Percentiles rank a stretch among this genome's conserved stretches.
These are phyloP conservation scores for Vicia sativa DNA, from an alignment of 306 rosid genomes.

Conservation along the genomic window DNA sequence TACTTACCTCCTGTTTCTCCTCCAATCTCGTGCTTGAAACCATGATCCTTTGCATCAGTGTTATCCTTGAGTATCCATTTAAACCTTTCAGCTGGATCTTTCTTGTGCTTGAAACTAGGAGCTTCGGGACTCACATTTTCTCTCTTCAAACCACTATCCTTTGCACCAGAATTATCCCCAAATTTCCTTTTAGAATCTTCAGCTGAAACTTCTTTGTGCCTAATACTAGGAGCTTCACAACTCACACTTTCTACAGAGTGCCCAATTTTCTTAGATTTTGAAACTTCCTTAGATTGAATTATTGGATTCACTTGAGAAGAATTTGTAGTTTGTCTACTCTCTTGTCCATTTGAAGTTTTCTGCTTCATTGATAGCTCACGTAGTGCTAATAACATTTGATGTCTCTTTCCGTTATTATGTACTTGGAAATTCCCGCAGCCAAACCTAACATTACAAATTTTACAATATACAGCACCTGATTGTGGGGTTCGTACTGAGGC, in stretches of 20 bases:
- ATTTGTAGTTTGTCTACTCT: slow-evolving; percentile 39
- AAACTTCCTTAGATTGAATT: slow-evolving; percentile 49
- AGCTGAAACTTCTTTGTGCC: neutral
- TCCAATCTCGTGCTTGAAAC: neutral
- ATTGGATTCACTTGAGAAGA: slow-evolving; percentile 50
- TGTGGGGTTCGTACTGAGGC: neutral
- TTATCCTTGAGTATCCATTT: slow-evolving; percentile 21
- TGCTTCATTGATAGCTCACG: neutral
- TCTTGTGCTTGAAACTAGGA: neutral
- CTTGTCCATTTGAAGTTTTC: neutral
- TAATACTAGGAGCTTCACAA: neutral
- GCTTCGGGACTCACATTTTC: neutral
- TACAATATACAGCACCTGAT: neutral
- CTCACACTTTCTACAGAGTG: slow-evolving; percentile 5
- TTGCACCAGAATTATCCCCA: slow-evolving; percentile 1
- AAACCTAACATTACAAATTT: slow-evolving; percentile 22
- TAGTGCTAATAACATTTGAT: neutral
- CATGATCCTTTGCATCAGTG: neutral
- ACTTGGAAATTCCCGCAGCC: neutral
- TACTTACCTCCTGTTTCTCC: slow-evolving; percentile 8
- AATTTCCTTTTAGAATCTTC: slow-evolving; percentile 15
- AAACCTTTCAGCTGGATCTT: neutral
- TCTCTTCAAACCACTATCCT: neutral
- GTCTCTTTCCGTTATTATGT: slow-evolving; percentile 37
- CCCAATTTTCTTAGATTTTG: neutral